Evolutionary conservation across 2,329 filamentous ascomycete species (phyloP), one percentile per base, ranked within the genome.

Genomic region (Leptoxyphium fumago): DNA sequence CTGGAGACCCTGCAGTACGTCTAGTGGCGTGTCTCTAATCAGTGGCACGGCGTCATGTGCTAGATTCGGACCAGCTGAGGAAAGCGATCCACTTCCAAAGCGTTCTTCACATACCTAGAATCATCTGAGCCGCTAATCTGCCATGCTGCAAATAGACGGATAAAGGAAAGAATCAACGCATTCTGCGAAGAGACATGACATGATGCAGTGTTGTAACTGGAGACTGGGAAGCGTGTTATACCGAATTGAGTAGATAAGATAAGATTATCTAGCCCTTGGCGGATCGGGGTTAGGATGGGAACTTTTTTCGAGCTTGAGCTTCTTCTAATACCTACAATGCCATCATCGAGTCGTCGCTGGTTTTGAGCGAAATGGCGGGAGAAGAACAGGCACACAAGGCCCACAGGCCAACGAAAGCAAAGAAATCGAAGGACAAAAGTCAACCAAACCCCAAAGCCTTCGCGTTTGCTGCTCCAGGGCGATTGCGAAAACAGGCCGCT

Each of bases 361-460:
- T 38, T 10, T 15, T 34, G 39, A 40, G 18, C 36, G 48, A 10
- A 38, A 61, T 59, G 54, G 59, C 57, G 44, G 57, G 59, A 38
- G 60, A 63, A 46, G 75, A 86, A 49, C 88, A 95, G 69, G 64
- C 74, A 39, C 87, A 96, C 60, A 80, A 85, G 65, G 77, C 86
- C 56, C 89, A 96, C 71, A 75, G 88, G 58, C 80, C 84, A 58
- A 70, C 80, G 28, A 95, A 94, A 66, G 84, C 91, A 67, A 94
- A 93, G 72, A 93, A 93, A 71, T 77, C 81, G 63, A 72, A 70
- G 57, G 48, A 57, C 44, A 48, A 47, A 56, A 50, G 57, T 79
- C 84, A 84, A 44, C 72, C 70, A 50, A 94, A 94, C 61, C 84
- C 86, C 2, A 95, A 94, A 67, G 88, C 88, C 11, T 95, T 94